These are phyloP conservation scores for Aspergillus fijiensis DNA, from an alignment of 2,329 filamentous ascomycete species.

Conservation along the genomic window DNA sequence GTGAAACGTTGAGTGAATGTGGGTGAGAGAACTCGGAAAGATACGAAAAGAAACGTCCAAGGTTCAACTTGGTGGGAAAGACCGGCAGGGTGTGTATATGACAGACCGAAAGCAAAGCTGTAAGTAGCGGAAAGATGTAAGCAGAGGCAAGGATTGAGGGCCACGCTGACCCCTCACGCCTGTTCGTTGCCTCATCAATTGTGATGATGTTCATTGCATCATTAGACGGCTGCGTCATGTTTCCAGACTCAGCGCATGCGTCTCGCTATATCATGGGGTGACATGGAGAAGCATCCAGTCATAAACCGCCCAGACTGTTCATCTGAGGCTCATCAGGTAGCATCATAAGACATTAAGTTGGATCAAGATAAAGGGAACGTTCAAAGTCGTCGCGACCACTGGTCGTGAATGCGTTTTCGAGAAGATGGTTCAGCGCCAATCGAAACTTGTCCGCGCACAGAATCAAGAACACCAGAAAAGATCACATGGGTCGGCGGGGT, in stretches of 20 bases:
- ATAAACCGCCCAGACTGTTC: background rate
- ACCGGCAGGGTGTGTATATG: background rate
- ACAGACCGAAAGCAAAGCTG: background rate
- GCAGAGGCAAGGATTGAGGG: background rate
- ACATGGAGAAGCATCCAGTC: slow-evolving; percentile 1
- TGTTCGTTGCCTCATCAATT: background rate
- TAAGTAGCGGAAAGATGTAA: background rate
- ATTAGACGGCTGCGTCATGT: background rate
- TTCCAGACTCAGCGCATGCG: background rate
- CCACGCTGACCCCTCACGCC: background rate
- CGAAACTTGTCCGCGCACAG: slow-evolving; percentile 4
- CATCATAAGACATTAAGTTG: slow-evolving; percentile 8
- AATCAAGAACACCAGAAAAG: background rate
- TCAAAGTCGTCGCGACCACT: background rate
- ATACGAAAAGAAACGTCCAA: background rate
- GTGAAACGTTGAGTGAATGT: background rate
- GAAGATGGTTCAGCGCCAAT: slow-evolving; percentile 14
- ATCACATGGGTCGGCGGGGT: slow-evolving; percentile 20
- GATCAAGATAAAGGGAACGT: slow-evolving; percentile 1
- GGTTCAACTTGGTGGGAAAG: background rate
- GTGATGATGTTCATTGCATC: background rate
- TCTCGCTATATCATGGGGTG: background rate
- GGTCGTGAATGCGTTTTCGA: slow-evolving; percentile 1
- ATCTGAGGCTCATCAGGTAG: background rate
- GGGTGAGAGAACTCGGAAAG: background rate